Evolutionary conservation across 1,284 basidiomycete species (phyloP), one percentile per base, ranked within the genome.

Genomic region (Pterulicium gracile): DNA sequence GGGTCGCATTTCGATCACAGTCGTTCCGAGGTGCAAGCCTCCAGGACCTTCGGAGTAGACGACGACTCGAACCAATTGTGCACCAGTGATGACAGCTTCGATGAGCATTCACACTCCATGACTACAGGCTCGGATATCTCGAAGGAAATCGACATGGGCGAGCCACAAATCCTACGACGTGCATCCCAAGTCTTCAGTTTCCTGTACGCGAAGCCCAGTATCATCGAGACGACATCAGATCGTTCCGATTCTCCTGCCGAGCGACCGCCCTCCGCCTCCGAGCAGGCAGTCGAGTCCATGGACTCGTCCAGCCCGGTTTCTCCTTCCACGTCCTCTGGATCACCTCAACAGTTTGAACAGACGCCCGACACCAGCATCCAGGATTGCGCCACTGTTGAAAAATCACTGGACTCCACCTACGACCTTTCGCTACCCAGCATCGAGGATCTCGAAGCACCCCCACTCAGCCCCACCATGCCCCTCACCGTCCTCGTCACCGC

Each of bases 171-270:
- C 72, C 75, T 79, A 10, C 73, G 73, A 50, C 70, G 78, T 34
- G 82, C 82, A 14, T 79, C 81, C 3, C 75, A 83, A 52, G 68
- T 85, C 24, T 85, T 85, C 47, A 72, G 67, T 15, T 85, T 85
- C 59, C 60, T 85, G 42, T 72, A 70, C 3, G 69, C 73, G 43
- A 68, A 67, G 50, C 63, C 60, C 15, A 39, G 36, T 39, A 13
- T 39, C 19, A 17, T 39, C 15, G 19, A 18, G 7, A 39, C 36
- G n/a, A n/a, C n/a, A n/a, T n/a, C n/a, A n/a, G n/a, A n/a, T n/a
- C n/a, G n/a, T n/a, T n/a, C n/a, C n/a, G n/a, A n/a, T n/a, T n/a
- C n/a, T n/a, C n/a, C n/a, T n/a, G n/a, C n/a, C n/a, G n/a, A n/a
- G n/a, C n/a, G n/a, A n/a, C n/a, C n/a, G n/a, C n/a, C n/a, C n/a